These are phyloP conservation scores for Bullera alba DNA, from an alignment of 768 basidiomycete genomes.

Conservation along the genomic window DNA sequence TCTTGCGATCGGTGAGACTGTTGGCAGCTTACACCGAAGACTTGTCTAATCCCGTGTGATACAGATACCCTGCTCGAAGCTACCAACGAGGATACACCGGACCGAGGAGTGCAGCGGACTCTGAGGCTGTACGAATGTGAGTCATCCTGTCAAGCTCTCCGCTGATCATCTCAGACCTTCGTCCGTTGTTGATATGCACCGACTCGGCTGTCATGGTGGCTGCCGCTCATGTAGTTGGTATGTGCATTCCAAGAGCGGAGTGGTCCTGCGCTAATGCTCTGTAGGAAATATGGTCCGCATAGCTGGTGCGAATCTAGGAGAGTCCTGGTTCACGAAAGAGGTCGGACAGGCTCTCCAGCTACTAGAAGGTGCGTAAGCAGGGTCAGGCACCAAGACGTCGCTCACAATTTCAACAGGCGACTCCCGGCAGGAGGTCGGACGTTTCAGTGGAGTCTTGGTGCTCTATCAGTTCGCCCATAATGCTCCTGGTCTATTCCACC, in stretches of 20 bases:
- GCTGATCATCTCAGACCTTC: constrained; percentile 54
- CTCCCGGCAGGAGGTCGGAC: constrained; percentile 67
- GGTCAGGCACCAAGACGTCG: no score
- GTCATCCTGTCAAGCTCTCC: not conserved
- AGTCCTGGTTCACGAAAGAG: constrained; percentile 82
- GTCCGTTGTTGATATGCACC: constrained; percentile 78
- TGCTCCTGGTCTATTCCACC: constrained; percentile 78
- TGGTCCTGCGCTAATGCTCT: not conserved
- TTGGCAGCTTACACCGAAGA: not conserved
- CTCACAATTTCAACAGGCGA: constrained; percentile 47
- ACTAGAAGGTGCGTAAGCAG: constrained; percentile 49
- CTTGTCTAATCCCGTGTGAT: not conserved
- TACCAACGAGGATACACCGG: constrained; percentile 34
- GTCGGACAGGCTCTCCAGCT: constrained; percentile 75
- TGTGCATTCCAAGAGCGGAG: constrained; percentile 24
- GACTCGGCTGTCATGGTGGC: constrained; percentile 91
- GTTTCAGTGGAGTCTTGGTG: constrained; percentile 90
- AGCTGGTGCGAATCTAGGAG: constrained; percentile 74
- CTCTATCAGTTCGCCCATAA: constrained; percentile 87
- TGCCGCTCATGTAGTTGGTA: constrained; percentile 84
- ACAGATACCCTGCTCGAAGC: constrained; percentile 28
- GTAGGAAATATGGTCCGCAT: constrained; percentile 62
- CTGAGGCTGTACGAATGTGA: constrained; percentile 36
- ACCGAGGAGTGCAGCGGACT: constrained; percentile 29
- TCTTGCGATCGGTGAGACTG: constrained; percentile 28